Base-by-base conservation (phyloP, 2,329 filamentous ascomycete genomes). In the Botryosphaeria dothidea region DNA sequence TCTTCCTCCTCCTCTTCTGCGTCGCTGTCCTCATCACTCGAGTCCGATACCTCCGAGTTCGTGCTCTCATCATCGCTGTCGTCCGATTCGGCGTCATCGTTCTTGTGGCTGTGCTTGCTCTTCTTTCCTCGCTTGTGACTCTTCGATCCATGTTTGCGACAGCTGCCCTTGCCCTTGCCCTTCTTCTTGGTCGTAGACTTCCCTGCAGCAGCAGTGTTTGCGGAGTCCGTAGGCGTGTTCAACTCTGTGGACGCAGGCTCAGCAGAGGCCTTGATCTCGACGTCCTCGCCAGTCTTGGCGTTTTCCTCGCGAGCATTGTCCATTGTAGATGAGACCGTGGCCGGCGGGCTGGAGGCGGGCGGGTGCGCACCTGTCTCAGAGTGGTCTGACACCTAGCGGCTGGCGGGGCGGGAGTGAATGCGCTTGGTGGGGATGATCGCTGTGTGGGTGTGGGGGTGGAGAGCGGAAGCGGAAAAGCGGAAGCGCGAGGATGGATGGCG, bases 11-110 rank as follows among this genome's bases (percentile, higher is more conserved):
- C 52, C 13, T 64, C 58, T 13, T 65, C 62, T 3, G 31, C 3
- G 11, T 34, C 25, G 19, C 64, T 58, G 29, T 29, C 51, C 21
- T 68, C 67, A 58, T 66, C 68, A 3, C 66, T 38, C 21, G 68
- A 58, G n/a, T 69, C 68, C 11, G 68, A 68, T 4, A 69, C 68
- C 19, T 68, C 52, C 67, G 72, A 65, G 34, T 51, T 54, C 11
- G 65, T 57, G 15, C 56, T 54, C 1, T 74, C 74, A 23, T 75
- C 69, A n/a, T 69, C 70, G 13, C 70, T 70, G 19, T 68, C 64
- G 19, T 66, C 67, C 17, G 48, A 69, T 68, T 19, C 71, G 69
- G 48, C 72, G 71, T 62, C 63, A 6, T 45, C 63, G n/a, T 65
- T 54, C 2, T 52, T 38, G 17, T 66, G 46, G 23, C 66, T 27